Conservation (phyloP, 805 yeast genomes). For the Myxozyma vanderwaltii region DNA sequence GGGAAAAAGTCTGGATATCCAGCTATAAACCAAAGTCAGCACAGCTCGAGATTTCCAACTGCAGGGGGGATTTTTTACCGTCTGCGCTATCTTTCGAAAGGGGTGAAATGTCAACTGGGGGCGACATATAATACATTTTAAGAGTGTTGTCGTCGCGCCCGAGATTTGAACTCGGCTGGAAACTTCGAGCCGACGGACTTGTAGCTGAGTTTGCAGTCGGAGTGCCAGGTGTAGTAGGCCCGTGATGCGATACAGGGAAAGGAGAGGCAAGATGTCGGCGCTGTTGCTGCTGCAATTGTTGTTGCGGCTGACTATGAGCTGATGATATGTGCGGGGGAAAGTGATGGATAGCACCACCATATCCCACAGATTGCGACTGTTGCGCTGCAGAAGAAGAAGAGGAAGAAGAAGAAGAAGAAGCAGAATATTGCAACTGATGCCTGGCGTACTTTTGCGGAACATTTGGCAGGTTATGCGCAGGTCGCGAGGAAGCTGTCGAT, state of each 20-base stretch:
- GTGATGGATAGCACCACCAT: not conserved
- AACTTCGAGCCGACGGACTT: constrained; percentile 15
- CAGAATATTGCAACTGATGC: not conserved
- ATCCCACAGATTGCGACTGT: constrained; percentile 2
- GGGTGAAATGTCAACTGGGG: constrained; percentile 24
- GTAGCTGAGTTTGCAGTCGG: constrained; percentile 21
- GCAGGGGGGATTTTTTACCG: constrained; percentile 8
- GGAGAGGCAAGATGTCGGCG: constrained; percentile 30
- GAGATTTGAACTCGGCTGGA: not conserved
- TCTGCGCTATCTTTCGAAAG: constrained; percentile 23
- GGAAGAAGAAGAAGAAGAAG: not conserved
- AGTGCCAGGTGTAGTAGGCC: constrained; percentile 26
- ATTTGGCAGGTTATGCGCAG: constrained; percentile 2
- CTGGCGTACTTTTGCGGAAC: constrained; percentile 18
- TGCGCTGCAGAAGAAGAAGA: not conserved
- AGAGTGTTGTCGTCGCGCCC: constrained; percentile 27
- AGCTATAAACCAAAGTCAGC: constrained; percentile 8
- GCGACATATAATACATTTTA: constrained; percentile 26
- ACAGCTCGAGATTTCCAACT: too few relatives aligned
- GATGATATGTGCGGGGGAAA: constrained; percentile 7
- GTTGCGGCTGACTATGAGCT: constrained; percentile 15
- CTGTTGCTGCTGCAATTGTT: constrained; percentile 16
- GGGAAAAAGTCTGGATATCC: constrained; percentile 70
- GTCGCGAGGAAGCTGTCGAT: not conserved
- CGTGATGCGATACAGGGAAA: constrained; percentile 22